A percentile compares a stretch with the other conserved stretches of the same genome.
phyloP scores from a whole-genome alignment of 192 early-diverging fungal species.

The Piromyces sp. region DNA sequence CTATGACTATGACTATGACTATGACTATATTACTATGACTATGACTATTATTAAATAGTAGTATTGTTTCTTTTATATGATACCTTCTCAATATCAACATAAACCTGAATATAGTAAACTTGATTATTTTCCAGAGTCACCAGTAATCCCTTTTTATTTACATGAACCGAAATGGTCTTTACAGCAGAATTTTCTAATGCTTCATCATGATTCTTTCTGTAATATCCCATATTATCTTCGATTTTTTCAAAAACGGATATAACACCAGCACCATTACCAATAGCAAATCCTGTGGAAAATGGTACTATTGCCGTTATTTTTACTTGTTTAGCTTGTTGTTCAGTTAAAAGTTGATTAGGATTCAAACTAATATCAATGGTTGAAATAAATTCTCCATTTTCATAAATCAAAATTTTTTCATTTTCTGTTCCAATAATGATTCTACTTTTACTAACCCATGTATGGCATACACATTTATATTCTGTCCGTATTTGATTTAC shows the following conservation, averaged over 20 bases:
- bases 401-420: conserved; percentile 26
- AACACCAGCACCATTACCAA: background rate
- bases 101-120: background rate
- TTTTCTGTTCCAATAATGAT: conserved; percentile 29
- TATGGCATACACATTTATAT: conserved; percentile 25
- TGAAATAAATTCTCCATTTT: conserved; percentile 29
- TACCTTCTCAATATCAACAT: background rate
- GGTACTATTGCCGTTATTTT: background rate
- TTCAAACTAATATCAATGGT: conserved; percentile 5
- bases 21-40: too few species aligned
- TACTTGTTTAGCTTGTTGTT: background rate
- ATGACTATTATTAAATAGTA: too few species aligned
- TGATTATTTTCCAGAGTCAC: background rate
- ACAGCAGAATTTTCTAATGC: background rate
- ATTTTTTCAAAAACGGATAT: background rate
- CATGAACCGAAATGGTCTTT: background rate
- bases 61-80: too few species aligned
- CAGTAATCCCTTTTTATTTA: background rate
- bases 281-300: background rate
- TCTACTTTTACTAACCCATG: conserved; percentile 23
- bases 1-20: too few species aligned
- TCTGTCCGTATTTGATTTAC: background rate
- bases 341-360: background rate
- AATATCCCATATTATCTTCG: background rate
- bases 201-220: background rate